These are phyloP conservation scores for Taiozyma onychis DNA, from an alignment of 1,139 yeast species.

Conservation along the genomic window DNA sequence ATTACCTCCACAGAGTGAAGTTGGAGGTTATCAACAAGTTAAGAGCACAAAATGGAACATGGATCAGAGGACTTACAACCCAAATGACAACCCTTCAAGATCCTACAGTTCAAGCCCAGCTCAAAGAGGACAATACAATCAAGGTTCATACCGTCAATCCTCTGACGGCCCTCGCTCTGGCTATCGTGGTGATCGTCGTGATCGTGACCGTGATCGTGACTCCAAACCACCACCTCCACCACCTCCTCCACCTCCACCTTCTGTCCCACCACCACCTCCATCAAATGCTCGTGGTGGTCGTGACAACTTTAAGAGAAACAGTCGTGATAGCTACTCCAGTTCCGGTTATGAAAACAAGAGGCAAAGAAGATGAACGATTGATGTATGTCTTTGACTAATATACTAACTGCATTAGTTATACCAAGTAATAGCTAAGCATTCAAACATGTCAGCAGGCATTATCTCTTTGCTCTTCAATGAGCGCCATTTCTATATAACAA, in stretches of 20 bases:
- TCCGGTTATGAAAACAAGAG: constrained; percentile 6
- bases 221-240: constrained; percentile 3
- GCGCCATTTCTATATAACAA: too few relatives aligned
- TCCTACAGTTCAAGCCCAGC: neutral
- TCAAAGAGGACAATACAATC: neutral
- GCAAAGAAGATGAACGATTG: constrained; percentile 3
- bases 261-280: constrained; percentile 1
- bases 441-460: too few relatives aligned
- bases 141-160: neutral
- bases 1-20: neutral
- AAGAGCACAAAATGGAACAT: neutral
- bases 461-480: too few relatives aligned
- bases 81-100: neutral
- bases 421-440: too few relatives aligned
- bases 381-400: neutral
- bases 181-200: neutral
- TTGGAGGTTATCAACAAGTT: neutral
- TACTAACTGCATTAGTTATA: too few relatives aligned
- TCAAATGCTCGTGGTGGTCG: neutral
- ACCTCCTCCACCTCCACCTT: neutral
- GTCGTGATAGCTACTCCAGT: neutral
- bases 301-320: neutral
- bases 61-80: neutral
- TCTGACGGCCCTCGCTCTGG: neutral
- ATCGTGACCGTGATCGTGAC: neutral